Conservation (phyloP, 768 basidiomycete genomes). For the Lactarius quietus region DNA sequence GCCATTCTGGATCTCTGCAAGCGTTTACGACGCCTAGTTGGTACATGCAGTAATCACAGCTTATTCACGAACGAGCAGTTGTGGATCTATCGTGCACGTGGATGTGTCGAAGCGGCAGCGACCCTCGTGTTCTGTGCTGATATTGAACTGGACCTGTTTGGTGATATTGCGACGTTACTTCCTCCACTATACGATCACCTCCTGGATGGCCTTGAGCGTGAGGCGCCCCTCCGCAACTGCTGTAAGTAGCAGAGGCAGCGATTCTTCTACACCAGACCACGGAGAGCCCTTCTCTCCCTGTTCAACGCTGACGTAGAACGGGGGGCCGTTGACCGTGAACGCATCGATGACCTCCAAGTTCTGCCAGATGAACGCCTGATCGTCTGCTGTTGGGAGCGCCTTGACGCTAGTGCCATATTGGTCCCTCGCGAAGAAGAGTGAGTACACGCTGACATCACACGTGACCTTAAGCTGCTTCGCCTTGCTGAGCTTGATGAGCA, state of each 20-base stretch:
- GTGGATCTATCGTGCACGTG: no score
- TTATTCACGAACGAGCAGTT: no score
- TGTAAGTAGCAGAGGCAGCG: conserved; percentile 80
- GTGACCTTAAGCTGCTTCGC: conserved; percentile 91
- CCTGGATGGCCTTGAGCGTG: conserved; percentile 75
- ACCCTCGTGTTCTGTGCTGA: no score
- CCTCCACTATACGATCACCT: no score
- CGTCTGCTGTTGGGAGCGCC: conserved; percentile 64
- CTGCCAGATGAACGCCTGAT: conserved; percentile 83
- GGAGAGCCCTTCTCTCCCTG: conserved; percentile 58
- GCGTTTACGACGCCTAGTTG: no score
- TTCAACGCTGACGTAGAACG: conserved; percentile 69
- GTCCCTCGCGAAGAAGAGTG: conserved; percentile 81
- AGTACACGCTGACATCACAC: conserved; percentile 91
- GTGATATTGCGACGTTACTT: no score
- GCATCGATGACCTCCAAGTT: conserved; percentile 82
- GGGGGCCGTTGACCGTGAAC: conserved; percentile 85
- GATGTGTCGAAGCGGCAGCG: no score
- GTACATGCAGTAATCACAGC: no score
- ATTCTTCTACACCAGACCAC: conserved; percentile 81
- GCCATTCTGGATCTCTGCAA: no score
- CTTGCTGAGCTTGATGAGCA: conserved; percentile 92
- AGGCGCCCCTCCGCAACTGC: conserved; percentile 80
- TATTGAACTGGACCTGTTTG: no score
- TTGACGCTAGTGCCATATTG: conserved; percentile 56